Evolutionary conservation across 352 stramenopile species (phyloP).

Genomic region (Phytophthora hybrid): DNA sequence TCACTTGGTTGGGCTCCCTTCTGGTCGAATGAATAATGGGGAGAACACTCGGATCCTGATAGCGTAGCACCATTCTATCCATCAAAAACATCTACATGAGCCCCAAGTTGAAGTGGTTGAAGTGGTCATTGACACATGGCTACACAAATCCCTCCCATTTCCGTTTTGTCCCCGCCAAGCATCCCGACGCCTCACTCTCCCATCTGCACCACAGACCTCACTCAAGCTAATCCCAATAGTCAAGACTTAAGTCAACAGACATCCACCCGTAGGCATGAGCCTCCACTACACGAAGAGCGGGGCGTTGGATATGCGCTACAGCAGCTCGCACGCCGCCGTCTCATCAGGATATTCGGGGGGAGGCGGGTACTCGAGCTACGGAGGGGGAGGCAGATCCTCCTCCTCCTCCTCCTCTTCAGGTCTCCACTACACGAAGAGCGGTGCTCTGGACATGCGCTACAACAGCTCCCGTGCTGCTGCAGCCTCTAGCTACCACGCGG

Average conservation of each 20-base stretch:
- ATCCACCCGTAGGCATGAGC: slow-evolving; percentile 8
- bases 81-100: neutral
- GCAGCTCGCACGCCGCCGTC: slow-evolving; percentile 25
- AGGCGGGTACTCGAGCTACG: slow-evolving; percentile 13
- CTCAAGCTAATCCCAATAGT: neutral
- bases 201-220: slow-evolving; percentile 5
- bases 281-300: slow-evolving; percentile 40
- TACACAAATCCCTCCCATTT: slow-evolving; percentile 28
- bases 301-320: slow-evolving; percentile 37
- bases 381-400: neutral
- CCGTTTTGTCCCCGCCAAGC: too few relatives aligned
- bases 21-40: slow-evolving; percentile 12
- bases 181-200: slow-evolving; percentile 2
- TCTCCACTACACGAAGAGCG: slow-evolving; percentile 39
- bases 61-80: neutral
- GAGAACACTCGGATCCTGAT: too few relatives aligned
- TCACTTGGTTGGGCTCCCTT: neutral
- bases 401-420: neutral
- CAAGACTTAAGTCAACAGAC: too few relatives aligned
- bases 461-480: slow-evolving; percentile 22
- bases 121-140: slow-evolving; percentile 17
- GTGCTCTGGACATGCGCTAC: slow-evolving; percentile 37
- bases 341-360: neutral
- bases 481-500: slow-evolving; percentile 2
- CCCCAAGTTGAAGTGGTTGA: slow-evolving; percentile 31